phyloP scores from a whole-genome alignment of 805 yeast species.

The Metschnikowia borealis region DNA sequence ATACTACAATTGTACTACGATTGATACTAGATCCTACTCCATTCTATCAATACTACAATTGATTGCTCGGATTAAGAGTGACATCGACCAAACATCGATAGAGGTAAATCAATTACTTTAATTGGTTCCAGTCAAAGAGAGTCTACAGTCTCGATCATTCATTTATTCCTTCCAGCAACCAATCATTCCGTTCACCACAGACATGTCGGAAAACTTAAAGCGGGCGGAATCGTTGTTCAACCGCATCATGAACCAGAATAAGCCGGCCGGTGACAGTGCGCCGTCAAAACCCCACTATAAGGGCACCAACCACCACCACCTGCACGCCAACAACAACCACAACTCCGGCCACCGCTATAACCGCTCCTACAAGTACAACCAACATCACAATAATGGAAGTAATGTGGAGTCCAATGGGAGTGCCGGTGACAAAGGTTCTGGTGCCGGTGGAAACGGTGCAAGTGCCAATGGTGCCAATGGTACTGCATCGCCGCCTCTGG shows the following conservation, averaged over 20 bases:
- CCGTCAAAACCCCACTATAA: constrained; percentile 6
- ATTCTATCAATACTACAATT: too few relatives aligned
- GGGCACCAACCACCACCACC: neutral
- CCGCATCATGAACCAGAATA: constrained; percentile 41
- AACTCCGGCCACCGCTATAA: constrained; percentile 8
- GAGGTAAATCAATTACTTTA: too few relatives aligned
- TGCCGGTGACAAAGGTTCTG: too few relatives aligned
- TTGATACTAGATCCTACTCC: too few relatives aligned
- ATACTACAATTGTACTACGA: too few relatives aligned
- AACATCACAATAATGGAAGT: constrained; percentile 2
- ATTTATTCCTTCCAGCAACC: neutral
- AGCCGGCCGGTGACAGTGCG: constrained; percentile 7
- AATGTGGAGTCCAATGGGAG: too few relatives aligned
- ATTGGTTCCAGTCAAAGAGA: too few relatives aligned
- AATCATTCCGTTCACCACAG: too few relatives aligned
- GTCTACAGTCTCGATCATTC: too few relatives aligned
- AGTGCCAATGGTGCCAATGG: neutral
- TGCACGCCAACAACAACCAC: constrained; percentile 3
- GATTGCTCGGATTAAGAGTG: too few relatives aligned
- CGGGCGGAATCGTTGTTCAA: constrained; percentile 45
- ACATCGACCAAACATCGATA: too few relatives aligned
- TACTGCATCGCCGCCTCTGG: neutral
- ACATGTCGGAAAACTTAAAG: constrained; percentile 44
- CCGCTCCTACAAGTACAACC: constrained; percentile 7
- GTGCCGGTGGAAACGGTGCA: neutral